phyloP scores from a whole-genome alignment of 1,139 yeast genomes.

The Spathaspora sp. region DNA sequence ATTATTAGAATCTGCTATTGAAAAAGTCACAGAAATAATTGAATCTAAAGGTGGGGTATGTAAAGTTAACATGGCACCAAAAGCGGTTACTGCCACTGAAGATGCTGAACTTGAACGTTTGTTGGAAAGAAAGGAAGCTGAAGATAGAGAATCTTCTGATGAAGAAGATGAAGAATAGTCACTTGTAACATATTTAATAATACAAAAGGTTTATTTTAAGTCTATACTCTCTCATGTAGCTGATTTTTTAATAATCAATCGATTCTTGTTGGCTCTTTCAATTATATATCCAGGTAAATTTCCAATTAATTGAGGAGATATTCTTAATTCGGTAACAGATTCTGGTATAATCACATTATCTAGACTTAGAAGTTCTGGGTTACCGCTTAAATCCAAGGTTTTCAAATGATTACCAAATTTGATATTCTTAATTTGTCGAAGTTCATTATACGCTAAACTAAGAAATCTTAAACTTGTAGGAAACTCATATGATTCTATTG shows the following conservation, averaged over 20 bases:
- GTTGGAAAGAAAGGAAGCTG: slow-evolving; percentile 58
- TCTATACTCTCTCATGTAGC: slow-evolving; percentile 2
- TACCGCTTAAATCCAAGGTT: slow-evolving; percentile 43
- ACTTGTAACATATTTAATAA: slow-evolving; percentile 6
- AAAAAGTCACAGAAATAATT: slow-evolving; percentile 67
- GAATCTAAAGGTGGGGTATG: slow-evolving; percentile 79
- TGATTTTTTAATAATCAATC: slow-evolving; percentile 30
- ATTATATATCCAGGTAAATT: slow-evolving; percentile 41
- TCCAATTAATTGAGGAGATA: slow-evolving; percentile 36
- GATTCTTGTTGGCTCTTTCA: slow-evolving; percentile 42
- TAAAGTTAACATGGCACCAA: slow-evolving; percentile 95
- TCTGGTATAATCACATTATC: slow-evolving; percentile 42
- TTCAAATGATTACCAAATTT: slow-evolving; percentile 36
- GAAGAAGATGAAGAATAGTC: slow-evolving; percentile 46
- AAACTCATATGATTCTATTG: slow-evolving; percentile 41
- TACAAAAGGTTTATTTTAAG: slow-evolving; percentile 5
- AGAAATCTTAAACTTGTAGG: slow-evolving; percentile 33
- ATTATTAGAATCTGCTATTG: slow-evolving; percentile 75
- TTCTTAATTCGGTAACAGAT: slow-evolving; percentile 34
- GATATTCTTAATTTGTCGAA: slow-evolving; percentile 37
- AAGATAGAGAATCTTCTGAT: slow-evolving; percentile 44
- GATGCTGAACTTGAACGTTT: slow-evolving; percentile 97
- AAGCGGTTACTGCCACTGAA: slow-evolving; percentile 97
- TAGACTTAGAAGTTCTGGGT: slow-evolving; percentile 38
- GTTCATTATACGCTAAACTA: slow-evolving; percentile 41